Conservation (phyloP, 2,329 filamentous ascomycete species). For the Diaporthe sp. region DNA sequence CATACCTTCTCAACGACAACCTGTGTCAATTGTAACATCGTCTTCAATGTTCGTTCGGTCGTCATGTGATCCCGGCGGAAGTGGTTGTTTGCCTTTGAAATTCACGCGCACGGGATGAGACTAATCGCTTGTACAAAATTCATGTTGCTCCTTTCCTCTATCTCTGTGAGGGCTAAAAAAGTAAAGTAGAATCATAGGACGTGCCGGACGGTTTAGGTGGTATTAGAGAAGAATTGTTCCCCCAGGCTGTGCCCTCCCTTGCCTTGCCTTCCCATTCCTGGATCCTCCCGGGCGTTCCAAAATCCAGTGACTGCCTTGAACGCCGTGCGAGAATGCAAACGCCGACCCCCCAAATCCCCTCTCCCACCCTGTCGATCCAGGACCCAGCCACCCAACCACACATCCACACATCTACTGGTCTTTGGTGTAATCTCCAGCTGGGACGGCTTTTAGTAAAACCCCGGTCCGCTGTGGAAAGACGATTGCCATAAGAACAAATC, state of each 20-base stretch:
- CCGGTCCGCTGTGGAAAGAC: too few relatives aligned
- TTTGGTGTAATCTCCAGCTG: not conserved
- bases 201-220: constrained; percentile 9
- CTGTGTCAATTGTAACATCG: not conserved
- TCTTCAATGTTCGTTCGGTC: not conserved
- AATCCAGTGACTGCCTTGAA: not conserved
- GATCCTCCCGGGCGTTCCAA: not conserved
- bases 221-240: constrained; percentile 4
- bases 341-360: not conserved
- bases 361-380: not conserved
- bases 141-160: not conserved
- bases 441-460: too few relatives aligned
- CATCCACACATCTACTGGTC: not conserved
- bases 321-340: constrained; percentile 37
- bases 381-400: not conserved
- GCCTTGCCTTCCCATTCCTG: not conserved
- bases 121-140: not conserved
- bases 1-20: not conserved
- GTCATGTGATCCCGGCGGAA: not conserved
- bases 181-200: not conserved
- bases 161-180: not conserved
- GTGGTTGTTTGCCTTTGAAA: not conserved
- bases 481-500: not conserved
- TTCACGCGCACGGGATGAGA: not conserved
- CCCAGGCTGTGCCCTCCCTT: not conserved